Evolutionary conservation across 331 rosid species (phyloP).

Genomic region (Acacia pycnantha): DNA sequence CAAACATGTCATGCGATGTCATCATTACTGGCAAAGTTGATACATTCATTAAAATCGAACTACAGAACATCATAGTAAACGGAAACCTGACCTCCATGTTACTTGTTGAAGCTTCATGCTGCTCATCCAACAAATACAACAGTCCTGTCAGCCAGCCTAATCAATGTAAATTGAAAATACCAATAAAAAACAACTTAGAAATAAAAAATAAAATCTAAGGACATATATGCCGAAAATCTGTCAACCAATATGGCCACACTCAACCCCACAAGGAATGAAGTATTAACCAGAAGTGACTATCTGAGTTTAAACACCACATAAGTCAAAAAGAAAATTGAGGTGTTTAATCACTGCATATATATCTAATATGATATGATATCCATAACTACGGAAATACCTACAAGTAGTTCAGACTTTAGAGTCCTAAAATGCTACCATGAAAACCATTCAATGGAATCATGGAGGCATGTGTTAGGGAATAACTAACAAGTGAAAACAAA

Average conservation of each 20-base stretch:
- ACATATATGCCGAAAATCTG: slow-evolving; percentile 14
- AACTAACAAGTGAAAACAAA: slow-evolving; percentile 4
- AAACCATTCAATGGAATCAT: background rate
- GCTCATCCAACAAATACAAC: slow-evolving; percentile 85
- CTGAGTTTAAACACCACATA: slow-evolving; percentile 9
- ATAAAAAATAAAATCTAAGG: slow-evolving; percentile 41
- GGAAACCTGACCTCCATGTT: slow-evolving; percentile 63
- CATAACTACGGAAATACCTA: background rate
- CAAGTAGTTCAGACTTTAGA: slow-evolving; percentile 8
- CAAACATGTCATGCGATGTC: background rate
- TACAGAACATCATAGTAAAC: slow-evolving; percentile 2
- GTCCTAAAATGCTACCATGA: background rate
- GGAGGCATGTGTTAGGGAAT: slow-evolving; percentile 9
- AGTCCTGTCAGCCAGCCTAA: slow-evolving; percentile 96
- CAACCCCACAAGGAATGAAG: background rate
- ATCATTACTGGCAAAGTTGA: background rate
- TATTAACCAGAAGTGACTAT: slow-evolving; percentile 18
- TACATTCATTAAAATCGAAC: background rate
- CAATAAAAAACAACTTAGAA: slow-evolving; percentile 55
- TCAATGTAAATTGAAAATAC: slow-evolving; percentile 53
- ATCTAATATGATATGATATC: background rate
- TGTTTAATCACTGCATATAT: background rate
- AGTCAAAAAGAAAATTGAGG: background rate
- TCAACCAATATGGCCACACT: background rate
- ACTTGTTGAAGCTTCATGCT: slow-evolving; percentile 71